Percentiles rank a stretch among this genome's conserved stretches.
Conservation (phyloP, 768 basidiomycete species). For the Dictyophora rubrovolvata region DNA sequence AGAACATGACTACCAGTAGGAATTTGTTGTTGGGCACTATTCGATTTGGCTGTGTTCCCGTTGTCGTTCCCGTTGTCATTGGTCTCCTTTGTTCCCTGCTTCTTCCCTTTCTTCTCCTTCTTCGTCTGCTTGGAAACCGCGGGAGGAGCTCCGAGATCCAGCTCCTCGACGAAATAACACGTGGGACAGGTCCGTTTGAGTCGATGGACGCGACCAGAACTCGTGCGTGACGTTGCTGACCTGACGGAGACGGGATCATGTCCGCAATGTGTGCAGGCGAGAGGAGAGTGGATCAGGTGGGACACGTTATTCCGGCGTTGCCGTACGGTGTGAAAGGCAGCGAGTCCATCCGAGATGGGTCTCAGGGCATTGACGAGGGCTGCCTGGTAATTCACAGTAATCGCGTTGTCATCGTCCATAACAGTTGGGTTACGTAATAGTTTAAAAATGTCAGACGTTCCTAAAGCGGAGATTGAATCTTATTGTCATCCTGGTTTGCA, state of each 20-base stretch:
- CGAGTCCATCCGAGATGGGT: conserved; percentile 42
- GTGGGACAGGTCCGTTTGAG: conserved; percentile 15
- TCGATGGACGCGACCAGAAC: conserved; percentile 7
- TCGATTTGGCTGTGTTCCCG: not conserved
- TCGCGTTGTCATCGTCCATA: not conserved
- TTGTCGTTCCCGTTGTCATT: not conserved
- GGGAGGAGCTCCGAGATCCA: not conserved
- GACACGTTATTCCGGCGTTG: conserved; percentile 19
- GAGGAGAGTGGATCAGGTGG: not conserved
- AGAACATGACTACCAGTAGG: not conserved
- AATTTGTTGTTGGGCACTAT: not conserved
- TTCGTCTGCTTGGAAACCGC: not conserved
- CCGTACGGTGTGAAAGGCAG: conserved; percentile 50
- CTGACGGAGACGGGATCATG: conserved; percentile 29
- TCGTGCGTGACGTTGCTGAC: conserved; percentile 15
- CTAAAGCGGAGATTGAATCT: conserved; percentile 40
- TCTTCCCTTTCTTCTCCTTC: not conserved
- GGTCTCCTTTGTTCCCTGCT: not conserved
- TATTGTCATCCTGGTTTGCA: conserved; percentile 42
- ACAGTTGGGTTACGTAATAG: conserved; percentile 14
- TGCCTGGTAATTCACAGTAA: conserved; percentile 18
- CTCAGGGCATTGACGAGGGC: conserved; percentile 40
- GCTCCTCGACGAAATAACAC: conserved; percentile 13
- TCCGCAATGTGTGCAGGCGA: conserved; percentile 48
- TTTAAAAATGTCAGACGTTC: conserved; percentile 37